Conservation (phyloP, 2,329 filamentous ascomycete genomes). For the Metarhizium album region DNA sequence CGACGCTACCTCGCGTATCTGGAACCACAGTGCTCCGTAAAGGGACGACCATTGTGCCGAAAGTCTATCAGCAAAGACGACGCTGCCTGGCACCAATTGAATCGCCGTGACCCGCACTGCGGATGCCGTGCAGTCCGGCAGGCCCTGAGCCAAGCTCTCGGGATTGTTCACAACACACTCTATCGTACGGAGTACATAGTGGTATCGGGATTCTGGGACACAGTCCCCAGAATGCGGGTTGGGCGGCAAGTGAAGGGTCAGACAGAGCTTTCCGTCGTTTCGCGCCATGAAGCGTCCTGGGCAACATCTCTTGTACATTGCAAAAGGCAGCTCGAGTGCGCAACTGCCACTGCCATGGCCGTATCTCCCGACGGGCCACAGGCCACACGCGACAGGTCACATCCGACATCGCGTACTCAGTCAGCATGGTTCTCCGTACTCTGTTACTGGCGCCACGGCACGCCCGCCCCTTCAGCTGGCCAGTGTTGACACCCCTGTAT, state of each 20-base stretch:
- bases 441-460: background rate
- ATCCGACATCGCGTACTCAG: background rate
- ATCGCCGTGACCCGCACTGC: background rate
- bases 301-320: background rate
- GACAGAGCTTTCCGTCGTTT: background rate
- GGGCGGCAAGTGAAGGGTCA: background rate
- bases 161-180: background rate
- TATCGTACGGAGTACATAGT: too few relatives aligned
- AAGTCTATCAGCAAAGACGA: too few relatives aligned
- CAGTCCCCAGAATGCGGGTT: too few relatives aligned
- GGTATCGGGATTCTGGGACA: background rate
- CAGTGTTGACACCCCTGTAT: constrained; percentile 1
- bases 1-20: background rate
- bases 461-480: constrained; percentile 4
- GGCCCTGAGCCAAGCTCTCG: background rate
- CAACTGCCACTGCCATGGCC: background rate
- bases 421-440: too few relatives aligned
- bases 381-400: background rate
- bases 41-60: too few relatives aligned
- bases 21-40: background rate
- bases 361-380: too few relatives aligned
- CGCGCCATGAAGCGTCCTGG: background rate
- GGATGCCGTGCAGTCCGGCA: too few relatives aligned
- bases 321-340: background rate
- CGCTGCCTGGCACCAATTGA: background rate